Percentiles rank a stretch among this genome's conserved stretches.
These are phyloP conservation scores for Eruca vesicaria DNA, from an alignment of 441 rosid genomes.

Conservation along the genomic window DNA sequence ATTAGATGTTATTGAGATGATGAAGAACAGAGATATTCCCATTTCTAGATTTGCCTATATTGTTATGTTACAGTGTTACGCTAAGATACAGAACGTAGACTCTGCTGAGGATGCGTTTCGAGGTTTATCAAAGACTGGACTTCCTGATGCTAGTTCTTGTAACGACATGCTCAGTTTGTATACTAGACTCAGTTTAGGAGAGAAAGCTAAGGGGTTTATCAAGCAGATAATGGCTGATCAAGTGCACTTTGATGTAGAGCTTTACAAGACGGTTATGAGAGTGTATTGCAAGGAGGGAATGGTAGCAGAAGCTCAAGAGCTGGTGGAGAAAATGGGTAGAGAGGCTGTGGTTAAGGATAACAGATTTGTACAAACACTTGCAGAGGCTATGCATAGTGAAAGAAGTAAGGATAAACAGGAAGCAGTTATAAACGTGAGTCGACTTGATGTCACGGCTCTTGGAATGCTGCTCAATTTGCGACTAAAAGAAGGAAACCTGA, in stretches of 20 bases:
- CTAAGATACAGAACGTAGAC: slow-evolving; percentile 57
- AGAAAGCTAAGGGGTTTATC: slow-evolving; percentile 60
- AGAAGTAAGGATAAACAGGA: slow-evolving; percentile 27
- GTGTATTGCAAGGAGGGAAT: slow-evolving; percentile 66
- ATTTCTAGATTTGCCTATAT: slow-evolving; percentile 81
- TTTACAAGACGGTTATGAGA: slow-evolving; percentile 53
- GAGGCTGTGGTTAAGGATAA: slow-evolving; percentile 40
- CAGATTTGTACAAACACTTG: slow-evolving; percentile 61
- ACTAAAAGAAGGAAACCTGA: slow-evolving; percentile 37
- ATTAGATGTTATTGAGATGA: slow-evolving; percentile 52
- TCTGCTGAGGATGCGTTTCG: slow-evolving; percentile 75
- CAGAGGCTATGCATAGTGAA: slow-evolving; percentile 38
- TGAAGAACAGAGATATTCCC: slow-evolving; percentile 69
- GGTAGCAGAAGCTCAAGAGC: slow-evolving; percentile 50
- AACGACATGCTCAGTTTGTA: slow-evolving; percentile 75
- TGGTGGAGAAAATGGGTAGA: slow-evolving; percentile 50
- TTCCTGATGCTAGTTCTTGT: slow-evolving; percentile 81
- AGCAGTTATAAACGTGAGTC: slow-evolving; percentile 33
- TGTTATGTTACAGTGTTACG: slow-evolving; percentile 78
- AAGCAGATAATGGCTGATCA: slow-evolving; percentile 49
- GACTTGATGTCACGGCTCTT: slow-evolving; percentile 54
- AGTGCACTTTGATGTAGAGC: slow-evolving; percentile 59
- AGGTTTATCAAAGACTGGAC: slow-evolving; percentile 64
- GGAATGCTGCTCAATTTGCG: slow-evolving; percentile 56
- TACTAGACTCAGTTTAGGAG: slow-evolving; percentile 47